Conservation (phyloP, 75 land plant genomes). For the Picea glauca region DNA sequence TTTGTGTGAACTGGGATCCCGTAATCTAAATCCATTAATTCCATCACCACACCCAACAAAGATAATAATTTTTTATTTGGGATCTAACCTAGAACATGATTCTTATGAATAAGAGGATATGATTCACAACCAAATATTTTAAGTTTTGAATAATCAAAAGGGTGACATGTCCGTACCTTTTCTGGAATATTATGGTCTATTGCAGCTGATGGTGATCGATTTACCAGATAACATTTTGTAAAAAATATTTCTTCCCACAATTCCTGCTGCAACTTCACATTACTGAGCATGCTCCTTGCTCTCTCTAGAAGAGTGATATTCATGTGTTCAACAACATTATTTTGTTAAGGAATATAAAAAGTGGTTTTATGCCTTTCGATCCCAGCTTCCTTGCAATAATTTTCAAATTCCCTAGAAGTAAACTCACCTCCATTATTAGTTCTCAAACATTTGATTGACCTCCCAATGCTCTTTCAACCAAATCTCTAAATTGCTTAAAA, state of each 20-base stretch:
- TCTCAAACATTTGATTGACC: no score
- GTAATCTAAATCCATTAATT: neutral
- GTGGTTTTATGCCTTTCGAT: no score
- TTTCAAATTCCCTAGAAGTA: no score
- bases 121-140: neutral
- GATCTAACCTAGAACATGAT: neutral
- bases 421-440: no score
- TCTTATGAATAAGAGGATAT: neutral
- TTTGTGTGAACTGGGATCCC: neutral
- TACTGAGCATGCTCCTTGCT: no score
- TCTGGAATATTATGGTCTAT: neutral
- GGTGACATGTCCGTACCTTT: neutral
- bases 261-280: neutral
- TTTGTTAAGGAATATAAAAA: no score
- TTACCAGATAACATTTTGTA: neutral
- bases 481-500: no score
- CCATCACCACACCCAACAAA: neutral
- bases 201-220: neutral
- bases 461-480: no score
- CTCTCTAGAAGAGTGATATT: no score
- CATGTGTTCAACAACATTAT: no score
- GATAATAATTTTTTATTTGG: neutral
- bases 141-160: neutral
- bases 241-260: neutral
- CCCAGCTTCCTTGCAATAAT: no score